Base-by-base conservation (phyloP, 768 basidiomycete species). In the Trametes cubensis region DNA sequence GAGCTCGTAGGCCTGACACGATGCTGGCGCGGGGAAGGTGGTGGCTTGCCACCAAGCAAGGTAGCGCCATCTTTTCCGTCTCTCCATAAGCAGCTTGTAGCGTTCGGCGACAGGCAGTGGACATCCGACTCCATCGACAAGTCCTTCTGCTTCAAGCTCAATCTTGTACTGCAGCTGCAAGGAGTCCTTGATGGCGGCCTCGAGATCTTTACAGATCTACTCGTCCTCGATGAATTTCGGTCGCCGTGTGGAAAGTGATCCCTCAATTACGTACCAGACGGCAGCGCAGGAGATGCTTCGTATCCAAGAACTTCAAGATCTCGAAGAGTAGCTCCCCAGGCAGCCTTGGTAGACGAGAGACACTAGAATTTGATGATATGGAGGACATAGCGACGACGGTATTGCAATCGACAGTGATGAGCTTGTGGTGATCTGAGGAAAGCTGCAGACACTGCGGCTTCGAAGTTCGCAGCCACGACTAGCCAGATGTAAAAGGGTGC, bases 1-100 rank as follows among this genome's bases (percentile, higher is more conserved):
- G 61, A 88, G 76, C 61, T 88, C 85, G 66, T 88, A 88, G 4
- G 84, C 83, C 48, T 74, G 74, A 57, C 79, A 81, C 2, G 67
- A 62, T 0, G 76, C 80, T 0, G 75, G 69, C 39, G 78, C 68
- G 6, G 73, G 70, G 0, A 80, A 68, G 0, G 62, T 49, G 1
- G 65, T 60, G 14, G 62, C 65, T 0, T 60, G 59, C 6, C 57
- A 62, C 73, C 76, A 76, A 15, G 61, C 64, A 14, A 78, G 66
- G 18, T 63, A 66, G 0, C 65, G 40, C 81, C 81, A 82, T 0
- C 76, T 67, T 0, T 41, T 48, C 2, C 80, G 75, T 0, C 79
- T 71, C 20, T 69, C 64, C 3, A 73, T 72, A 0, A 82, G 72
- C 0, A 71, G 71, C 0, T 59, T 56, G 15, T 81, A 71, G 0